A percentile compares a stretch with the other conserved stretches of the same genome.
Conservation (phyloP, 2,329 filamentous ascomycete genomes). For the Onygena corvina region DNA sequence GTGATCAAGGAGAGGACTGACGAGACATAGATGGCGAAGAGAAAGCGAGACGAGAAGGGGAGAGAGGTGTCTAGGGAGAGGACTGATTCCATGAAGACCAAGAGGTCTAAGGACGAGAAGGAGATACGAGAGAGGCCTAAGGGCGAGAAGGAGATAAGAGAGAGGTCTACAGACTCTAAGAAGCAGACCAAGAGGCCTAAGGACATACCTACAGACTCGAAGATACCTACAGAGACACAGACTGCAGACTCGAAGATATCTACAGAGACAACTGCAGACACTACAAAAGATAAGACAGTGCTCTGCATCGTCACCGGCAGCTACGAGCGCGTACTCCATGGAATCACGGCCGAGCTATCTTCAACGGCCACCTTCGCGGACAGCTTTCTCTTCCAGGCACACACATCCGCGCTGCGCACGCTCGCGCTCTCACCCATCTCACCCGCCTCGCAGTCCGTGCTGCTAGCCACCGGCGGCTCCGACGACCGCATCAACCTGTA, state of each 20-base stretch:
- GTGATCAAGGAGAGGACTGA: no score
- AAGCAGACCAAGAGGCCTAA: no score
- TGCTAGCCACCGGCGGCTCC: conserved; percentile 80
- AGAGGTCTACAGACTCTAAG: no score
- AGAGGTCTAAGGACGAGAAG: background rate
- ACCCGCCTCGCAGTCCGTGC: conserved; percentile 73
- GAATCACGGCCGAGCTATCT: conserved; percentile 59
- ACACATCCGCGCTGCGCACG: conserved; percentile 78
- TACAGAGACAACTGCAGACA: conserved; percentile 15
- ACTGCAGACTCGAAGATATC: background rate
- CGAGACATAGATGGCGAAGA: conserved; percentile 6
- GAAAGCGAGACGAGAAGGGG: background rate
- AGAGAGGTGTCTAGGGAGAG: no score
- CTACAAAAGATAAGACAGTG: conserved; percentile 35
- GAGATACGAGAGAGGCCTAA: background rate
- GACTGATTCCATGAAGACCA: no score
- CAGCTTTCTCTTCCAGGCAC: conserved; percentile 90
- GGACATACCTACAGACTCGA: background rate
- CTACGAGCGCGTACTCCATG: conserved; percentile 87
- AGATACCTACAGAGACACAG: background rate
- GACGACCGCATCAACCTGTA: conserved; percentile 95
- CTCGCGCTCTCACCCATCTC: conserved; percentile 74
- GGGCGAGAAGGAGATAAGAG: no score
- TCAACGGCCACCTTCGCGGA: conserved; percentile 60
- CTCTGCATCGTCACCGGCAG: conserved; percentile 86